phyloP scores from a whole-genome alignment of 345 rosid genomes.

The Schrenkiella parvula region DNA sequence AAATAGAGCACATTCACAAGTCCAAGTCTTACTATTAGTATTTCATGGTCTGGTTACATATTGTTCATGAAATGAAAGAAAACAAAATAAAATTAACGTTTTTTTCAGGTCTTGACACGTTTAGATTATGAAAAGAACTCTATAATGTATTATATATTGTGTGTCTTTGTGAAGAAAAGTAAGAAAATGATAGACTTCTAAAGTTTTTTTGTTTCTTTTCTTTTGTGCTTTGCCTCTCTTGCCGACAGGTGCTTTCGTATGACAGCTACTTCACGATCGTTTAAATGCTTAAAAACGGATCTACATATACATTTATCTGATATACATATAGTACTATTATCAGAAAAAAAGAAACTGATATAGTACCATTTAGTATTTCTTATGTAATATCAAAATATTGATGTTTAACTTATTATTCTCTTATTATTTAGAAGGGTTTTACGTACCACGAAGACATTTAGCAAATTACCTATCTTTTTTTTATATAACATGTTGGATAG shows the following conservation, averaged over 20 bases:
- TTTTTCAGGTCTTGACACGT: constrained; percentile 25
- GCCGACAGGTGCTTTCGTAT: constrained; percentile 27
- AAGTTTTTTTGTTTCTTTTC: too few relatives aligned
- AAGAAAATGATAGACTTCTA: constrained; percentile 18
- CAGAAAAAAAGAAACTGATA: background rate
- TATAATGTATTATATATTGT: background rate
- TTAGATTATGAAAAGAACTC: constrained; percentile 12
- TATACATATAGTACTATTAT: background rate
- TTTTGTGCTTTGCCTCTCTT: background rate
- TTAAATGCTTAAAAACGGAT: constrained; percentile 4
- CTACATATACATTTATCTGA: background rate
- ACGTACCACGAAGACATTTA: background rate
- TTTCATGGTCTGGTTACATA: constrained; percentile 13
- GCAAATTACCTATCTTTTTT: background rate
- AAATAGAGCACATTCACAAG: constrained; percentile 22
- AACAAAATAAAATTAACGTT: background rate
- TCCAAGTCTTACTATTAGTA: constrained; percentile 17
- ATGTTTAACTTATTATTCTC: background rate
- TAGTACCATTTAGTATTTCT: background rate
- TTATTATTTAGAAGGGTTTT: background rate
- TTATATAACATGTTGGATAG: background rate
- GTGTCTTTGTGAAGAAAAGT: constrained; percentile 13
- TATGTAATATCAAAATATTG: background rate
- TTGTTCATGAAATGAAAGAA: background rate
- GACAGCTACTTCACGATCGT: constrained; percentile 33